phyloP scores from a whole-genome alignment of 257 asterid genomes.

The Solanum bulbocastanum region DNA sequence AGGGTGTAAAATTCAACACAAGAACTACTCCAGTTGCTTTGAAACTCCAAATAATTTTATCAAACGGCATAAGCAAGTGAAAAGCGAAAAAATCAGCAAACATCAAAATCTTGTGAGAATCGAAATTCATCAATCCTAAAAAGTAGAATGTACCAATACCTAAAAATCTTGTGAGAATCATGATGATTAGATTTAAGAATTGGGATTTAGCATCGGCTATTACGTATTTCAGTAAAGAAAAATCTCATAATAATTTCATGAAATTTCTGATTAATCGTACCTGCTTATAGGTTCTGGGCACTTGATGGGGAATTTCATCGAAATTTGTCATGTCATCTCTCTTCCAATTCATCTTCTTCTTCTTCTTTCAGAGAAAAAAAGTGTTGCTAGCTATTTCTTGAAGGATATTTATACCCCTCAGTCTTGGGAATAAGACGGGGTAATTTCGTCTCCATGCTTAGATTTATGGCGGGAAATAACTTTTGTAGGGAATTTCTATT shows the following conservation, averaged over 20 bases:
- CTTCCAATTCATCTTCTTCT: not conserved
- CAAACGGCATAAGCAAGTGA: not conserved
- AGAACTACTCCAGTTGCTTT: not conserved
- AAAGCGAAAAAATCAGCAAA: not conserved
- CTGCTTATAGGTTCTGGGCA: not conserved
- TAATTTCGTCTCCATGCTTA: not conserved
- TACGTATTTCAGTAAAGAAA: not conserved
- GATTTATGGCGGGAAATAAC: not conserved
- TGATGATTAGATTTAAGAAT: not conserved
- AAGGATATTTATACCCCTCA: not conserved
- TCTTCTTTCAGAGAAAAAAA: not conserved
- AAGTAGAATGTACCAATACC: not conserved
- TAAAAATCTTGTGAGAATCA: not conserved
- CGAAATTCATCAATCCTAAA: not conserved
- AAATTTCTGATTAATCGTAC: not conserved
- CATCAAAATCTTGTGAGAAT: not conserved
- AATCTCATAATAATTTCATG: not conserved
- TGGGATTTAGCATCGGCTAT: not conserved
- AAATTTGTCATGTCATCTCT: not conserved
- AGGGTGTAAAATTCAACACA: too few species aligned
- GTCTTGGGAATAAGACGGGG: not conserved
- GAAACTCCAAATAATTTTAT: not conserved
- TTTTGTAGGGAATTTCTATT: not conserved
- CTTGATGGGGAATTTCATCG: not conserved
- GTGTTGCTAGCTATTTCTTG: not conserved